Conservation (phyloP, 768 basidiomycete species). For the Inosperma sp. region DNA sequence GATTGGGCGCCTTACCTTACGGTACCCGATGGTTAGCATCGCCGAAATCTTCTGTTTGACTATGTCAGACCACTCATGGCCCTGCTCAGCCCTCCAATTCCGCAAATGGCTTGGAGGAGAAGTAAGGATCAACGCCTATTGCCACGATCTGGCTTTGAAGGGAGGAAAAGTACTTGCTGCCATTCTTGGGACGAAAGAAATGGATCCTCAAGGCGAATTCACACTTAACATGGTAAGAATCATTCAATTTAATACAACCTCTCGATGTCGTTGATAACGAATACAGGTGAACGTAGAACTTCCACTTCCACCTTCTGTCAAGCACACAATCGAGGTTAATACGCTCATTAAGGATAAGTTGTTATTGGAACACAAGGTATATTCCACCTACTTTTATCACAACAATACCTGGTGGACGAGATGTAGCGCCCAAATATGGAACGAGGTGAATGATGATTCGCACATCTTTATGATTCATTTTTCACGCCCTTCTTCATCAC, state of each 20-base stretch:
- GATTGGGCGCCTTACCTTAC: conserved; percentile 53
- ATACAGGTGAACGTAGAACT: conserved; percentile 39
- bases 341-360: conserved; percentile 28
- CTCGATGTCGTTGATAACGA: neutral
- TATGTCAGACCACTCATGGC: too few relatives aligned
- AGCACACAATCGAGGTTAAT: conserved; percentile 20
- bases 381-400: conserved; percentile 33
- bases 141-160: conserved; percentile 60
- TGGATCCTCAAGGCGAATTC: conserved; percentile 61
- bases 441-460: too few relatives aligned
- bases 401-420: conserved; percentile 44
- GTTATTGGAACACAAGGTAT: conserved; percentile 34
- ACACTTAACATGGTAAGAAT: conserved; percentile 67
- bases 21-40: conserved; percentile 45
- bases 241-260: neutral
- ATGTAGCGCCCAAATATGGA: conserved; percentile 45
- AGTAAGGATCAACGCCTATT: conserved; percentile 68
- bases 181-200: conserved; percentile 56
- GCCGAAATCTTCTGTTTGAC: too few relatives aligned
- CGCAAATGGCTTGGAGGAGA: conserved; percentile 80
- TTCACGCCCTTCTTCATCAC: too few relatives aligned
- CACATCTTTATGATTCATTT: too few relatives aligned
- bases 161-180: conserved; percentile 64
- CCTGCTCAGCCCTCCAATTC: conserved; percentile 71
- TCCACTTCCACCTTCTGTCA: conserved; percentile 31